Percentiles rank a stretch among this genome's conserved stretches.
phyloP scores from a whole-genome alignment of 176 grass and related monocot species.

The Eleusine coracana region DNA sequence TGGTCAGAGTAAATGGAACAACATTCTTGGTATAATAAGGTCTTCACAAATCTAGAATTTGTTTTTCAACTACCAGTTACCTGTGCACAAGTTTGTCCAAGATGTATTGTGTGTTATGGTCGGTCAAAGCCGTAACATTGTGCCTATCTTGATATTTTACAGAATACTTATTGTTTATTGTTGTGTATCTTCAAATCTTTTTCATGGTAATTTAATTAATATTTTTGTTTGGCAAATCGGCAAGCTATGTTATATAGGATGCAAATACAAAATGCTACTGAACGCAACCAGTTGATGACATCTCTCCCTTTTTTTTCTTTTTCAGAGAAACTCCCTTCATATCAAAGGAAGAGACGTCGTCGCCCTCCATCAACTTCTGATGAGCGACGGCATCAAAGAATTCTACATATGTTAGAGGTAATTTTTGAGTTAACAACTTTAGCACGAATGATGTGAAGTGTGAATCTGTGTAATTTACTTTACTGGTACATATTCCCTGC shows the following conservation, averaged over 20 bases:
- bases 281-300: not conserved
- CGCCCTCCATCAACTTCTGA: conserved; percentile 51
- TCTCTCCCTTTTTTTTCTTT: conserved; percentile 25
- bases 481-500: not conserved
- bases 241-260: conserved; percentile 34
- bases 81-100: not conserved
- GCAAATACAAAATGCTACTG: conserved; percentile 34
- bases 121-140: too few relatives aligned
- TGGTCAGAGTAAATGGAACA: not conserved
- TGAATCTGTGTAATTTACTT: conserved; percentile 14
- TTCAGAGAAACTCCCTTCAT: conserved; percentile 42
- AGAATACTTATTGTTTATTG: not conserved
- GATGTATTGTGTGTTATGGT: too few relatives aligned
- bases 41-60: not conserved
- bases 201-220: conserved; percentile 11
- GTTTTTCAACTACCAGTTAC: not conserved
- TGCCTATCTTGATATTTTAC: conserved; percentile 4
- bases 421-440: conserved; percentile 22
- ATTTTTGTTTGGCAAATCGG: conserved; percentile 8
- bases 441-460: conserved; percentile 31
- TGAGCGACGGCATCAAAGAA: conserved; percentile 71
- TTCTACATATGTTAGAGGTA: conserved; percentile 86
- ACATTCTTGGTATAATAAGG: not conserved
- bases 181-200: not conserved
- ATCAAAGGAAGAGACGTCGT: conserved; percentile 48